These are phyloP conservation scores for Mycena olivaceomarginata DNA, from an alignment of 768 basidiomycete genomes.

Conservation along the genomic window DNA sequence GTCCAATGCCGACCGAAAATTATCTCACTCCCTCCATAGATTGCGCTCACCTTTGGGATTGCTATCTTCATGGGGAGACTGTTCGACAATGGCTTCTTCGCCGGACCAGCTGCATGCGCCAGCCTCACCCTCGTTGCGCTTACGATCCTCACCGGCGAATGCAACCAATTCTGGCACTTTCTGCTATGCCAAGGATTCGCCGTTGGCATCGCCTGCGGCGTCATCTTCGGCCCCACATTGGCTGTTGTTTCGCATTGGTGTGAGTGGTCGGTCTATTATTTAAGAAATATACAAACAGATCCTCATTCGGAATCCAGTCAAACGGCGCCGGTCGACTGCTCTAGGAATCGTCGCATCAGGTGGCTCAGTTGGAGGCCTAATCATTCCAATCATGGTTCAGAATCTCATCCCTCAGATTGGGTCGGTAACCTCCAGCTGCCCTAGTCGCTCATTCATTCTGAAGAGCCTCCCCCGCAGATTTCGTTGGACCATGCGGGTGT, in stretches of 20 bases:
- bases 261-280: constrained; percentile 50
- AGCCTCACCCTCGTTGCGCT: constrained; percentile 71
- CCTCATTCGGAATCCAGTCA: constrained; percentile 15
- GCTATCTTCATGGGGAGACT: constrained; percentile 79
- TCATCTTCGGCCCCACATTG: constrained; percentile 78
- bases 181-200: constrained; percentile 84
- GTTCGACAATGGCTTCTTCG: constrained; percentile 85
- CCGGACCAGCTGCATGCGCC: constrained; percentile 65
- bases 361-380: constrained; percentile 80
- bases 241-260: constrained; percentile 86
- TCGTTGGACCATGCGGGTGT: constrained; percentile 83
- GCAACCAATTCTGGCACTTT: constrained; percentile 86
- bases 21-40: constrained; percentile 59
- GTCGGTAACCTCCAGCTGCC: constrained; percentile 49
- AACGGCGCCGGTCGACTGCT: constrained; percentile 49
- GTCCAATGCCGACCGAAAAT: constrained; percentile 5
- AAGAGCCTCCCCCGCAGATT: constrained; percentile 65
- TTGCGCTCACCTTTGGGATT: constrained; percentile 77
- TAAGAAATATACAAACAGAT: background rate
- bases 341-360: constrained; percentile 80
- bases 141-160: constrained; percentile 83
- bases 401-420: constrained; percentile 70
- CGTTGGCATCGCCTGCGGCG: constrained; percentile 76
- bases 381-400: constrained; percentile 78
- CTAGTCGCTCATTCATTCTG: background rate